Evolutionary conservation across 1,284 basidiomycete genomes (phyloP).

Genomic region (Dichomitus squalens): DNA sequence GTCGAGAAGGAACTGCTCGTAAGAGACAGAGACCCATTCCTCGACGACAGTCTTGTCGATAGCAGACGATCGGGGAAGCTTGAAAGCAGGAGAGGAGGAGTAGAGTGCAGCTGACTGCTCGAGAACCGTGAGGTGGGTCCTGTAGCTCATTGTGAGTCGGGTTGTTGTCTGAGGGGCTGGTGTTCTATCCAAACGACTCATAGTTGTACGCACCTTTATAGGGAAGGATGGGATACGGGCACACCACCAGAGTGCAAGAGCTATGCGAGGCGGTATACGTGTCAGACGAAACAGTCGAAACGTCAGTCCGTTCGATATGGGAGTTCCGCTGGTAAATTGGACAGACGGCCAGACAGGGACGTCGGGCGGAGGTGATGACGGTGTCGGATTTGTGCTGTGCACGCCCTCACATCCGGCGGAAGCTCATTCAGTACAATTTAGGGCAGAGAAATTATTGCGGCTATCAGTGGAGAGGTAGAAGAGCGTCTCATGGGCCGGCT

Average conservation of each 20-base stretch:
- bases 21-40: slow-evolving; percentile 53
- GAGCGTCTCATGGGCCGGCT: not conserved
- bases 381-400: slow-evolving; percentile 9
- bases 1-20: slow-evolving; percentile 51
- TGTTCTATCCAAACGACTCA: slow-evolving; percentile 6
- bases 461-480: not conserved
- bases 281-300: slow-evolving; percentile 23
- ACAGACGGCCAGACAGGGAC: slow-evolving; percentile 20
- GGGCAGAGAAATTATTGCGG: not conserved
- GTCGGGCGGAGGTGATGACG: slow-evolving; percentile 17
- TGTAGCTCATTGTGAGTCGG: slow-evolving; percentile 27
- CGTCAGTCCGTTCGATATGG: slow-evolving; percentile 7
- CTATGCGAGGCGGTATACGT: slow-evolving; percentile 27
- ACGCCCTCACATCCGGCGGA: not conserved
- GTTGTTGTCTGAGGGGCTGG: slow-evolving; percentile 4
- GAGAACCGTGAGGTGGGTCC: slow-evolving; percentile 52
- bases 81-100: slow-evolving; percentile 51
- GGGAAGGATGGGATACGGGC: not conserved
- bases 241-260: slow-evolving; percentile 6
- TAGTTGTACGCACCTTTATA: slow-evolving; percentile 14
- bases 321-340: slow-evolving; percentile 20
- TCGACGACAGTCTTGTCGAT: slow-evolving; percentile 36
- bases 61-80: slow-evolving; percentile 44
- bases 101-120: slow-evolving; percentile 45
- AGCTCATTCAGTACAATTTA: not conserved